Evolutionary conservation across 1,139 yeast species (phyloP), one percentile per base, ranked within the genome.

Genomic region (Saccharomyces pastorianus): DNA sequence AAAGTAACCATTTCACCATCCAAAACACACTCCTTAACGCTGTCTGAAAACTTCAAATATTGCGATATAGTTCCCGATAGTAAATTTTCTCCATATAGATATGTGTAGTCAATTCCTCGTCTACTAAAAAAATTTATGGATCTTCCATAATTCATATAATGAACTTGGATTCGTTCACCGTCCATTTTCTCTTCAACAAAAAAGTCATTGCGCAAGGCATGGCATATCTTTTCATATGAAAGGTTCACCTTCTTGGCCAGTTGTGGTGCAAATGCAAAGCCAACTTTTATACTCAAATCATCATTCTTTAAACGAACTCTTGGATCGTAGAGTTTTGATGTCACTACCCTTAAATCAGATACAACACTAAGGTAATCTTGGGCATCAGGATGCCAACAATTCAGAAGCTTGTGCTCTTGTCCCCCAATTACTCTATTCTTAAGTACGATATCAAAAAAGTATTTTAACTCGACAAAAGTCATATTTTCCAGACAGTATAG

Each of bases 1-100:
- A 83, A 90, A 0, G 96, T 90, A 0, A 91, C 84, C 90, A 93
- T 87, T 70, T 93, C 99, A 1, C 99, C 98, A 71, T 93, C 99
- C 4, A 93, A 66, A 2, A 93, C 68, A 57, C 76, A 70, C 47
- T 70, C 70, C 50, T 72, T 64, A 2, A 88, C 81, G 38, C 74
- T 73, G 13, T 70, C 68, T 2, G 80, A 77, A 5, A 76, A 67
- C 2, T 70, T 63, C 34, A 88, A 64, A 61, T 81, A 75, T 51
- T 77, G 79, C 0, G 91, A 78, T n/a, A 88, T 72, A 2, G 85
- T 76, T 0, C 95, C 95, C 2, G 71, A 66, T 2, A 57, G 47
- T 8, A 73, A 71, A 51, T 77, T 76, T 14, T 73, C 73, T 0
- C 98, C 98, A 65, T 90, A 91, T 1, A 85, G 69, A 56, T 80